Evolutionary conservation across 352 stramenopile genomes (phyloP), one percentile per base, ranked within the genome.

Genomic region (Phytopythium delawarense): DNA sequence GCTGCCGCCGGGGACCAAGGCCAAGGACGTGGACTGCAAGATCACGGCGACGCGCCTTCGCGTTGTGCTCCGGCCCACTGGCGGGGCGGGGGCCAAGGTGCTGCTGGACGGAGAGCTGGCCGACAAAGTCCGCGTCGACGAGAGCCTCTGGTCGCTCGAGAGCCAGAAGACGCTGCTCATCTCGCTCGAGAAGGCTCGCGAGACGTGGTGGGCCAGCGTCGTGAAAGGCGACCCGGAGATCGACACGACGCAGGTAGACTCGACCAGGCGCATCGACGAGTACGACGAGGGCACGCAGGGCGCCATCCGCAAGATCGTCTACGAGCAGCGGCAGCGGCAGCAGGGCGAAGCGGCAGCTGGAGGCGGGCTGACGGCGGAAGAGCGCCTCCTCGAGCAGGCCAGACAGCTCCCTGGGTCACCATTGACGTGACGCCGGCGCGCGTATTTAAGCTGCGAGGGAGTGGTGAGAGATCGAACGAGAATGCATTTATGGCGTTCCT

Each of bases 301-400:
- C 42, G 98, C 97, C 11, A 98, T 99, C 49, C 96, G 99, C 69
- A 99, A 99, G 69, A 98, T 99, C 82, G 98, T 99, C 57, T 93
- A 92, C 59, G 86, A 97, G 60, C 89, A 98, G 71, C 80, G 91
- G 44, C 96, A 99, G 72, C 96, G 98, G 68, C 93, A 96, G 11
- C 69, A 93, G 62, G 92, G 94, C 9, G 71, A 89, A 21, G 85
- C 96, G n/a, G 97, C 8, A 5, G 48, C 13, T 7, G 25, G 20
- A 11, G 21, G 11, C 4, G 6, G 15, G 2, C 89, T 87, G 39
- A 97, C 97, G 70, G 67, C 75, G 16, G 97, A 98, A 66, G 75
- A 98, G 66, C 81, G 97, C 44, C 89, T 98, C 28, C 66, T 99
- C 39, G 79, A 98, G 48, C 92, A 96, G 54, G 98, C 98, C 35